phyloP scores from a whole-genome alignment of 2,329 filamentous ascomycete genomes.

The Botryotinia calthae region DNA sequence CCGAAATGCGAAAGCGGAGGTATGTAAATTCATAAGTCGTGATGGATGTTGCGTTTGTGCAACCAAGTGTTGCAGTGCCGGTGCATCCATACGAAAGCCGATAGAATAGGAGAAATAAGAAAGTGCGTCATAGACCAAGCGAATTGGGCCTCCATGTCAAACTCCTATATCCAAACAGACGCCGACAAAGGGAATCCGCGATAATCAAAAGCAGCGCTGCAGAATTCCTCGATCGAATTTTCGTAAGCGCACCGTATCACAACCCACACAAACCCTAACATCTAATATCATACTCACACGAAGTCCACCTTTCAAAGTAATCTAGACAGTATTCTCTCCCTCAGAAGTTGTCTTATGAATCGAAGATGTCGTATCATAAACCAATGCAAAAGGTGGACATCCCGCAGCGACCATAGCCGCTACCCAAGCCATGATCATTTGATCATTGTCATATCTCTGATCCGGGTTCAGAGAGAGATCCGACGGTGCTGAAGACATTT shows the following conservation, averaged over 20 bases:
- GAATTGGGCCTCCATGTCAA: neutral
- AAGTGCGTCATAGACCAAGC: neutral
- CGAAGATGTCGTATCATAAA: neutral
- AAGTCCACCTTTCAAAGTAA: neutral
- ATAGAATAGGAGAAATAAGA: neutral
- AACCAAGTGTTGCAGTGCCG: neutral
- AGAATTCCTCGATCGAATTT: neutral
- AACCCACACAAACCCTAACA: neutral
- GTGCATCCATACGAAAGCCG: neutral
- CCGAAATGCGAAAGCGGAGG: neutral
- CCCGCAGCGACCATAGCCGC: constrained; percentile 1
- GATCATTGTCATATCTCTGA: constrained; percentile 14
- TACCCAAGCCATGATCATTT: constrained; percentile 11
- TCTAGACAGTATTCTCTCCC: neutral
- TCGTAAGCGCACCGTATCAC: neutral
- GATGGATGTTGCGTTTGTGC: neutral
- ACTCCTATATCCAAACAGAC: neutral
- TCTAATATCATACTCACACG: neutral
- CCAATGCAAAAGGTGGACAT: constrained; percentile 10
- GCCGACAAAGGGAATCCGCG: neutral
- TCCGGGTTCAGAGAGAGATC: constrained; percentile 13
- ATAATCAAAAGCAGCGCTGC: neutral
- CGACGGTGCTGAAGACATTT: constrained; percentile 11
- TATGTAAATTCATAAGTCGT: neutral
- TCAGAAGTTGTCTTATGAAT: neutral